A percentile compares a stretch with the other conserved stretches of the same genome.
Evolutionary conservation across 1,139 yeast species (phyloP).

Genomic region (Yamadazyma friedrichii): DNA sequence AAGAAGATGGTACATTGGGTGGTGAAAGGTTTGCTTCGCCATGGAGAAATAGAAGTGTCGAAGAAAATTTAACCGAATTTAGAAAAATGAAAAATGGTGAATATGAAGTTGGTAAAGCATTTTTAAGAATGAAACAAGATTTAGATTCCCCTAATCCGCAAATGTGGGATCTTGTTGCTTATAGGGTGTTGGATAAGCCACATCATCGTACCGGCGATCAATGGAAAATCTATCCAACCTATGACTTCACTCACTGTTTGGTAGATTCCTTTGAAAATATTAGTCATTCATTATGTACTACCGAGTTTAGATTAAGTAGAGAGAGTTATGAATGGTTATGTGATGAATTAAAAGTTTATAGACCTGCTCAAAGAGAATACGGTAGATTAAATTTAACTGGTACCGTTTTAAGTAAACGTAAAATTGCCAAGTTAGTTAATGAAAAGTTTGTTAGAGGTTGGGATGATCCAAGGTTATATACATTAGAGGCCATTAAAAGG

Average conservation of each 20-base stretch:
- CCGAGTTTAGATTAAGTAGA: slow-evolving; percentile 88
- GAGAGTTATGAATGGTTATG: slow-evolving; percentile 99
- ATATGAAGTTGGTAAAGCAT: slow-evolving; percentile 88
- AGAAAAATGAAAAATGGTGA: slow-evolving; percentile 89
- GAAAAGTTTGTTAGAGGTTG: slow-evolving; percentile 86
- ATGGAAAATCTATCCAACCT: slow-evolving; percentile 98
- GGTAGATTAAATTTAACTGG: slow-evolving; percentile 96
- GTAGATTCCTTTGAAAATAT: slow-evolving; percentile 97
- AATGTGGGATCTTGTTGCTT: slow-evolving; percentile 99
- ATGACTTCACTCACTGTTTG: slow-evolving; percentile 97
- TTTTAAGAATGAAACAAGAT: slow-evolving; percentile 96
- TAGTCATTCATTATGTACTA: slow-evolving; percentile 91
- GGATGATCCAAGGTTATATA: slow-evolving; percentile 97
- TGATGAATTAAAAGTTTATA: slow-evolving; percentile 89
- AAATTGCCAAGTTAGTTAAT: slow-evolving; percentile 87
- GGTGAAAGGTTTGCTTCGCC: slow-evolving; percentile 85
- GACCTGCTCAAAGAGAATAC: slow-evolving; percentile 98
- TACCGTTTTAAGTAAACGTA: slow-evolving; percentile 90
- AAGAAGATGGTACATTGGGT: slow-evolving; percentile 88
- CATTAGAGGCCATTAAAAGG: slow-evolving; percentile 91
- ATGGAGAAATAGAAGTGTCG: slow-evolving; percentile 68
- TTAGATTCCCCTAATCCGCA: slow-evolving; percentile 91
- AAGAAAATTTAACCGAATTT: slow-evolving; percentile 76
- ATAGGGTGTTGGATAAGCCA: slow-evolving; percentile 86
- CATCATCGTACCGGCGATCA: slow-evolving; percentile 96